Conservation (phyloP, 2,329 filamentous ascomycete genomes). For the Sporothrix dimorphospora region DNA sequence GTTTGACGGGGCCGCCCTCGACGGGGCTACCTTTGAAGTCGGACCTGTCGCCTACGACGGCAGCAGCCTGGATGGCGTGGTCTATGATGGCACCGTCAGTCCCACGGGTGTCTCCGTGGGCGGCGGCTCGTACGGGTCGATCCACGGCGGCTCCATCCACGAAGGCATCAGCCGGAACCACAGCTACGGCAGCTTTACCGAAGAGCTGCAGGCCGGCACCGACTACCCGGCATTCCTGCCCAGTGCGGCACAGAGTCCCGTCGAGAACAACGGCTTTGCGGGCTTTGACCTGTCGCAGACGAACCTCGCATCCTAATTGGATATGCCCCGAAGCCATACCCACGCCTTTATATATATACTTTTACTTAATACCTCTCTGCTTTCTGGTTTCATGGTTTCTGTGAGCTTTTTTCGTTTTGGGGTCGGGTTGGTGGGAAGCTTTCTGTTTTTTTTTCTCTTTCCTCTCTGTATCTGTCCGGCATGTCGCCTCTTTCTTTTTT, state of each 20-base stretch:
- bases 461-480: neutral
- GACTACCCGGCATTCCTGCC: slow-evolving; percentile 13
- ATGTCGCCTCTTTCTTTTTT: neutral
- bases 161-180: slow-evolving; percentile 29
- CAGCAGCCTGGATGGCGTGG: slow-evolving; percentile 10
- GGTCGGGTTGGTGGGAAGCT: neutral
- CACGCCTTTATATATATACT: neutral
- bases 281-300: slow-evolving; percentile 14
- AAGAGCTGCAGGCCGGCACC: slow-evolving; percentile 17
- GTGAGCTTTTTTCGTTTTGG: neutral
- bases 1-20: neutral
- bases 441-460: neutral
- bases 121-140: slow-evolving; percentile 15
- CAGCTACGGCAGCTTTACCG: slow-evolving; percentile 29
- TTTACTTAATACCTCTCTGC: neutral
- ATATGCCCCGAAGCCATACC: neutral
- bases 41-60: slow-evolving; percentile 14
- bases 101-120: slow-evolving; percentile 18
- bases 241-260: slow-evolving; percentile 17
- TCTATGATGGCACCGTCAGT: slow-evolving; percentile 24
- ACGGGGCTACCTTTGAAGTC: neutral
- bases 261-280: slow-evolving; percentile 11
- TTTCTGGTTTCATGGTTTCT: neutral
- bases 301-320: neutral
- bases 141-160: slow-evolving; percentile 18